Percentiles rank a stretch among this genome's conserved stretches.
Evolutionary conservation across 2,329 filamentous ascomycete genomes (phyloP).

Genomic region (Ciborinia camelliae): DNA sequence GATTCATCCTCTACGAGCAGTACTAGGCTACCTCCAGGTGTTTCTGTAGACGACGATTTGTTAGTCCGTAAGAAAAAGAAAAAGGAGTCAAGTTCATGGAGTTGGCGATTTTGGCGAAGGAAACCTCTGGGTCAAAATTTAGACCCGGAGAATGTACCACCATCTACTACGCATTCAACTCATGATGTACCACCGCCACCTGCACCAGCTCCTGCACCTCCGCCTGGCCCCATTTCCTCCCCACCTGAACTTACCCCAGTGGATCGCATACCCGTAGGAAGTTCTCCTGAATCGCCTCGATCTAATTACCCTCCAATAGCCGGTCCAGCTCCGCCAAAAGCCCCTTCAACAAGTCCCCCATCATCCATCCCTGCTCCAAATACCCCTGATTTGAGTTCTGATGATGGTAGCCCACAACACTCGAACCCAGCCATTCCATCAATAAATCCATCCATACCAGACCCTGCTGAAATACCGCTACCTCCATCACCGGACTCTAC

Average conservation of each 20-base stretch:
- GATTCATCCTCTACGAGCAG: not conserved
- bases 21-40: not conserved
- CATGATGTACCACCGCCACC: not conserved
- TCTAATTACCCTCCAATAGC: not conserved
- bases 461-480: not conserved
- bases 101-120: not conserved
- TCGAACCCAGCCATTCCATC: not conserved
- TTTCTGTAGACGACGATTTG: not conserved
- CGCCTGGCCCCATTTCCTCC: not conserved
- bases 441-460: not conserved
- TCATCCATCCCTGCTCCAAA: not conserved
- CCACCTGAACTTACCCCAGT: not conserved
- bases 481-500: not conserved
- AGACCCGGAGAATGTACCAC: not conserved
- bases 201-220: not conserved
- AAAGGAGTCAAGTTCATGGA: not conserved
- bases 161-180: not conserved
- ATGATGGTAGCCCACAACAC: not conserved
- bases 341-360: not conserved
- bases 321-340: not conserved
- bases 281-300: not conserved
- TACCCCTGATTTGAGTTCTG: not conserved
- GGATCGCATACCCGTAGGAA: not conserved
- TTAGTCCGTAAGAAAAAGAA: not conserved
- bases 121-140: not conserved